phyloP scores from a whole-genome alignment of 2,329 filamentous ascomycete genomes.

The Alternaria sp. region DNA sequence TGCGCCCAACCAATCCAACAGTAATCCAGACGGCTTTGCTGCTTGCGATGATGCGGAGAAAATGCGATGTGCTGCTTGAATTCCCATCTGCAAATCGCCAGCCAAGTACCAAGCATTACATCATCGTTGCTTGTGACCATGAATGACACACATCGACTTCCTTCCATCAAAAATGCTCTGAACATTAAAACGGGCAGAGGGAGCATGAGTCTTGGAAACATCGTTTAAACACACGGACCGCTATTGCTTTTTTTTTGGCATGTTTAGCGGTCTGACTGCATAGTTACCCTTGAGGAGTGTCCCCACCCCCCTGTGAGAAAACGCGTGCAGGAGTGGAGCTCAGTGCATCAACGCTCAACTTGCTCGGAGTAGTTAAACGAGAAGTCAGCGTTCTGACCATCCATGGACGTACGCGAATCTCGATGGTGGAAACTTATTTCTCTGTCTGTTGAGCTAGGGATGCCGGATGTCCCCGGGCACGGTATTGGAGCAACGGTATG shows the following conservation, averaged over 20 bases:
- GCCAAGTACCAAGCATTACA: conserved; percentile 33
- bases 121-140: conserved; percentile 21
- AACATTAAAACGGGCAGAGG: background rate
- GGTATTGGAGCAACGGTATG: background rate
- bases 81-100: conserved; percentile 19
- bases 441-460: conserved; percentile 12
- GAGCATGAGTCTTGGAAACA: background rate
- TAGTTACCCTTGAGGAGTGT: conserved; percentile 12
- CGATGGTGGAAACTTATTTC: conserved; percentile 2
- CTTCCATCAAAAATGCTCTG: background rate
- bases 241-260: conserved; percentile 2
- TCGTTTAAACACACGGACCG: conserved; percentile 13
- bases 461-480: conserved; percentile 23
- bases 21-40: conserved; percentile 23
- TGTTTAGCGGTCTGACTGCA: conserved; percentile 15
- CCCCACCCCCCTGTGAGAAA: conserved; percentile 17
- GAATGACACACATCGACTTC: background rate
- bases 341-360: conserved; percentile 17
- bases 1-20: conserved; percentile 31
- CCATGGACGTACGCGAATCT: conserved; percentile 2
- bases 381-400: conserved; percentile 2
- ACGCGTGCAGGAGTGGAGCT: conserved; percentile 17
- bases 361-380: conserved; percentile 15
- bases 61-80: conserved; percentile 18
- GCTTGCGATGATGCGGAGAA: conserved; percentile 31